Base-by-base conservation (phyloP, 768 basidiomycete genomes). In the Asterophora lycoperdoides region DNA sequence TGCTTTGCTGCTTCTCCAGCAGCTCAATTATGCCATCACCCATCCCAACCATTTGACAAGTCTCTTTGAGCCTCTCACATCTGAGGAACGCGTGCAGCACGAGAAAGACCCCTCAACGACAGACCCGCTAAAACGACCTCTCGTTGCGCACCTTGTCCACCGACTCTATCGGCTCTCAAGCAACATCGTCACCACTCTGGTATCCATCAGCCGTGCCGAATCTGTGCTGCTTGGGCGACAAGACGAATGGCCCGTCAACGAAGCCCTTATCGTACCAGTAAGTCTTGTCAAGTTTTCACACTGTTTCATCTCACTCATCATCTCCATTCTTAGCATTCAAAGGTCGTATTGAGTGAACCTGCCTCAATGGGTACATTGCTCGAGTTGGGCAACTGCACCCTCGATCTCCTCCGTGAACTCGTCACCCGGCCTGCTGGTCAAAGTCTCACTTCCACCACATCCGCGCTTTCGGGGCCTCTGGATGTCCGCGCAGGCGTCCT, bases 21-120 rank as follows among this genome's bases (percentile, higher is more conserved):
- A 93, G 55, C 68, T 96, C 53, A 93, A 93, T 64, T 93, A 93
- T 55, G 88, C 90, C 0, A 74, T 95, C 40, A 86, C 90, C 0
- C 93, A 97, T 64, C 93, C 93, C 6, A 89, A 93, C 59, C 86
- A 93, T 57, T 76, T 96, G 10, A 82, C 86, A 1, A 84, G 84
- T 55, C 72, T 90, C 20, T 72, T 94, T 56, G 90, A 94, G 49
- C 85, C 91, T 5, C 74, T 89, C 11, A 86, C 86, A 0, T 62
- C 76, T 1, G 90, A 91, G 9, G 93, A 95, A 57, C 78, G 86
- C 6, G 66, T 67, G 0, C 72, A 73, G 41, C 72, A 89, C 41
- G 87, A 93, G 57, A 83, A 82, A 53, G 85, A 87, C 39, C 69
- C 78, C 4, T 69, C 77, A 29, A 68, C 78, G 47, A 64, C 77